Evolutionary conservation across 2,329 filamentous ascomycete species (phyloP), one percentile per base, ranked within the genome.

Genomic region (Thielaviopsis musarum): DNA sequence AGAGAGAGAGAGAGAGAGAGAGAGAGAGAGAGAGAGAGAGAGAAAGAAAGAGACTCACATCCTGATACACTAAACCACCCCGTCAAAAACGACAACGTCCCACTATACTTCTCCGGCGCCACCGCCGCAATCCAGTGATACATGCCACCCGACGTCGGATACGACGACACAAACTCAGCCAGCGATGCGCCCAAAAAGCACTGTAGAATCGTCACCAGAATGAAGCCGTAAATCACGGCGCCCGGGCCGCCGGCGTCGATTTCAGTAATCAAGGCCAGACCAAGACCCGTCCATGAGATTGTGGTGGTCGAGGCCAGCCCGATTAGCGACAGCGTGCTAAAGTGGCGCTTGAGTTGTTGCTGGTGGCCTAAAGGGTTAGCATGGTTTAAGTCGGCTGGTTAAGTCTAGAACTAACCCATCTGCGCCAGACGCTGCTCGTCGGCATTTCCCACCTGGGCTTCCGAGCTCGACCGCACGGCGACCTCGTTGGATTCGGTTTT

Each of bases 91-190:
- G 61, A 59, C 5, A 62, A 45, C 5, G 60, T 60, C 17, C 61
- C 58, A 26, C 49, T 53, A 13, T 57, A 54, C 30, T 48, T 41
- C 19, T 51, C 51, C 0, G 75, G 74, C 3, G 74, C 73, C 26
- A 77, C 69, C 0, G 72, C 73, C 6, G 74, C 74, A 48, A 75
- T 74, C 75, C 75, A 77, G 64, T 76, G 75, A 59, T 77, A 77
- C 73, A 75, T 75, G 52, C 75, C 75, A 22, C 75, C 75, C 57
- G 73, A 72, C 10, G 73, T 74, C 3, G 75, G 75, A 60, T 76
- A 76, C 1, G 72, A 71, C 3, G 73, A 75, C 9, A 75, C 73
- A 58, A 77, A 72, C 62, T 77, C 74, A 9, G 73, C 72, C 21
- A 76, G 65, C 0, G 74, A 75, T 3, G 72, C 69, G 30, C 69